Evolutionary conservation across 768 basidiomycete genomes (phyloP).

Genomic region (Kwoniella newhampshirensis): DNA sequence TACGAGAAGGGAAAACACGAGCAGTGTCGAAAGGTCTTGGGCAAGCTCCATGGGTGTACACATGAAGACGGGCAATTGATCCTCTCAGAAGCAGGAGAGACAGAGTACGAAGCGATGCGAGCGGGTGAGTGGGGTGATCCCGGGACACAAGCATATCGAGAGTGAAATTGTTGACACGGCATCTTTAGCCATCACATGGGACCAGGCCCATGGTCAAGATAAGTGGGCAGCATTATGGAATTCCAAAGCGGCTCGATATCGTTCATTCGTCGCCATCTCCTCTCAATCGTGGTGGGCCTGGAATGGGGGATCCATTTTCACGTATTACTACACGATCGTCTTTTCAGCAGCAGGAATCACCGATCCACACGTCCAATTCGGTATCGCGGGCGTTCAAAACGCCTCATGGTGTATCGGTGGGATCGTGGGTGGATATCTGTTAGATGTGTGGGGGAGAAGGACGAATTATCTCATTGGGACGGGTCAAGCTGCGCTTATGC

Average conservation of each 20-base stretch:
- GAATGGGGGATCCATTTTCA: constrained; percentile 25
- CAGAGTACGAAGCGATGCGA: constrained; percentile 32
- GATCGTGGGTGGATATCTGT: constrained; percentile 38
- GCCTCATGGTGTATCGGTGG: constrained; percentile 38
- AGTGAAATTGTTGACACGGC: not conserved
- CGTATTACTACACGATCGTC: constrained; percentile 27
- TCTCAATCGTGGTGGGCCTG: constrained; percentile 35
- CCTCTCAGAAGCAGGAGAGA: constrained; percentile 28
- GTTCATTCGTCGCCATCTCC: constrained; percentile 34
- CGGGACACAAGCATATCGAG: too few species aligned
- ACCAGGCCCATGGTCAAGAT: constrained; percentile 34
- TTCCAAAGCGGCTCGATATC: constrained; percentile 33
- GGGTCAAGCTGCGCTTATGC: constrained; percentile 28
- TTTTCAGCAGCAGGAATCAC: constrained; percentile 32
- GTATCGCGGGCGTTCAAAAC: constrained; percentile 34
- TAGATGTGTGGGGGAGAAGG: constrained; percentile 35
- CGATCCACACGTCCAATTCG: constrained; percentile 37
- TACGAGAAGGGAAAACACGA: constrained; percentile 32
- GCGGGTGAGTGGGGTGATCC: constrained; percentile 26
- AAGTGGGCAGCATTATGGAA: constrained; percentile 37
- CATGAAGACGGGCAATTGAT: constrained; percentile 26
- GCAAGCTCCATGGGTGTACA: constrained; percentile 24
- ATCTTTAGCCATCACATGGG: constrained; percentile 33
- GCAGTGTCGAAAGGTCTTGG: constrained; percentile 23
- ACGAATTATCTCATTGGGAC: constrained; percentile 38